phyloP scores from a whole-genome alignment of 2,329 filamentous ascomycete genomes.

The Calonectria naviculata region DNA sequence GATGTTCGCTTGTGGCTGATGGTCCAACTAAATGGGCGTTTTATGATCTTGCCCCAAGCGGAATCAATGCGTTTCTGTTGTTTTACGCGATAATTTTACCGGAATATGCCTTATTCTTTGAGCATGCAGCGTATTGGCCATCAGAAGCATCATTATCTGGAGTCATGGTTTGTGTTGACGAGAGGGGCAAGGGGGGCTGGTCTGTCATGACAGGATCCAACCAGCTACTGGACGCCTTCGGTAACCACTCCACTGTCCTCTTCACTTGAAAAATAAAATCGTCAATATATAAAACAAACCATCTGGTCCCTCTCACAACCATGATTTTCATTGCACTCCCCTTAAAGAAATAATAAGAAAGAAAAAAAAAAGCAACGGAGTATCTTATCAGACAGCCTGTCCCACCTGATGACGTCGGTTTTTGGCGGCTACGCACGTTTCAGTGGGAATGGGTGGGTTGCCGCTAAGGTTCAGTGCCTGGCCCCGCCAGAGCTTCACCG shows the following conservation, averaged over 20 bases:
- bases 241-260: neutral
- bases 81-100: neutral
- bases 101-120: neutral
- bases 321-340: neutral
- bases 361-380: neutral
- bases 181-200: slow-evolving; percentile 1
- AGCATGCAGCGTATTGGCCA: neutral
- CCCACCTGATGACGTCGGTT: slow-evolving; percentile 22
- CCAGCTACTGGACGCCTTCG: neutral
- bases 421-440: slow-evolving; percentile 11
- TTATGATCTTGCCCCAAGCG: neutral
- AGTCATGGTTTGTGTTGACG: slow-evolving; percentile 2
- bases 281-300: neutral
- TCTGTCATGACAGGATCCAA: neutral
- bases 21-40: slow-evolving; percentile 1
- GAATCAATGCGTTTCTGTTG: neutral
- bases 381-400: neutral
- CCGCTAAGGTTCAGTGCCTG: slow-evolving; percentile 12
- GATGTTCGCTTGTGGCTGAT: slow-evolving; percentile 4
- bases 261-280: neutral
- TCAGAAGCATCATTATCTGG: neutral
- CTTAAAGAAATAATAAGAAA: neutral
- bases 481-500: slow-evolving; percentile 29
- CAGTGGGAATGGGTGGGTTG: slow-evolving; percentile 4
- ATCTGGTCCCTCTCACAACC: neutral